Base-by-base conservation (phyloP, 345 rosid genomes). In the Aethionema arabicum region DNA sequence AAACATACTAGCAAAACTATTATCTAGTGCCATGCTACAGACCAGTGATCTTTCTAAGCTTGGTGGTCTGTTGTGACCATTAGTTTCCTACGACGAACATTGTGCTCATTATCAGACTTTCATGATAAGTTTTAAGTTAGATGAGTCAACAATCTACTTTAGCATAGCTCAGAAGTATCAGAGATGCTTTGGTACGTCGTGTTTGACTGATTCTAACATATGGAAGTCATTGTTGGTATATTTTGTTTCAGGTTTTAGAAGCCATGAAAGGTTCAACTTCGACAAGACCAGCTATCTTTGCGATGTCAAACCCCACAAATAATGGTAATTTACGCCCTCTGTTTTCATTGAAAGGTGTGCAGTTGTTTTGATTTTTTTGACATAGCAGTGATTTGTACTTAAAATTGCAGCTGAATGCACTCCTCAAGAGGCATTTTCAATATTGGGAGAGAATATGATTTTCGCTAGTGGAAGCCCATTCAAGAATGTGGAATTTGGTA, bases 381-480 rank as follows among this genome's bases (percentile, higher is more conserved):
- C 48, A 45, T 37, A 44, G 6, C 38, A 45, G 29, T 38, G 21
- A 38, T 39, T 21, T 65, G 43, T 58, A 54, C 49, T 52, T 59
- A 21, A 45, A 57, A 32, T 31, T 38, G 60, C 84, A 93, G 99
- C 97, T 59, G 99, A 93, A 74, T 93, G 99, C 80, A 93, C 91
- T 46, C 86, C 96, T 52, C 85, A 87, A 65, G 96, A 87, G 73
- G 99, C 99, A 27, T 93, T 93, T 75, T 87, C 91, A 39, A 66
- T 90, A 66, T 79, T 87, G 67, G 97, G 99, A 47, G 99, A 93
- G 66, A 90, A 83, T 73, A 77, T 83, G 59, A 85, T 93, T 67
- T 93, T 90, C 74, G 97, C 96, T 15, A 90, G 99, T 74, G 97
- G 99, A 77, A 93, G 99, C 73, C 99, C 99, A 54, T 93, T 90